Base-by-base conservation (phyloP, 805 yeast species). In the Trichomonascus vanleenenianus region DNA sequence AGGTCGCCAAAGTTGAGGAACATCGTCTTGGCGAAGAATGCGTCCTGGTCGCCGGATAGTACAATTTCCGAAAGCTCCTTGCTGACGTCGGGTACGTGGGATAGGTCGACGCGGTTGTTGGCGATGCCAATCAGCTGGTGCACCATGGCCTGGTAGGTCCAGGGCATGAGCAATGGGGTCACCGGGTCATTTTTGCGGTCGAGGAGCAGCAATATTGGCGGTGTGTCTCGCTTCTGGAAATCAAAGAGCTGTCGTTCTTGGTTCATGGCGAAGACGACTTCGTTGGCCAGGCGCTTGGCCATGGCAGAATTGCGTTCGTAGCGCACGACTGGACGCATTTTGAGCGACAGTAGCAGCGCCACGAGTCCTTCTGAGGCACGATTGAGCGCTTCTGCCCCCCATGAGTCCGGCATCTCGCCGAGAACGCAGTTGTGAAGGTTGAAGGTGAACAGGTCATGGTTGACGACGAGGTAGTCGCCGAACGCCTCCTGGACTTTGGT, bases 121-220 rank as follows among this genome's bases (percentile, higher is more conserved):
- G 72, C 67, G 48, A 93, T 85, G 2, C 91, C 95, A 27, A 93
- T 68, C 18, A 88, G 73, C 61, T 94, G 97, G 61, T 91, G 95
- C 14, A 93, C 86, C 97, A 93, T 91, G 2, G 96, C 85, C 60
- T 91, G 97, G 64, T 87, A 93, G 1, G 98, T 89, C 99, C 99
- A 93, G 2, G 97, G 98, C 34, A 83, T 78, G 41, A 93, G 66
- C 27, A 93, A 71, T 1, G 99, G 97, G 0, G 99, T 91, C 11
- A 91, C 71, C 2, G 98, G 97, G 64, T 93, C 99, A 57, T 78
- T 83, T 47, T 80, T 76, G 44, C 99, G 72, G 63, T 93, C 97
- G 40, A 93, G 58, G 2, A 93, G 70, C 10, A 93, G 63, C 40
- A 94, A 64, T 6, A 83, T 57, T 1, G 97, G 94, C 1, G 88